phyloP scores from a whole-genome alignment of 192 early-diverging fungal species.

The Entomortierella lignicola region DNA sequence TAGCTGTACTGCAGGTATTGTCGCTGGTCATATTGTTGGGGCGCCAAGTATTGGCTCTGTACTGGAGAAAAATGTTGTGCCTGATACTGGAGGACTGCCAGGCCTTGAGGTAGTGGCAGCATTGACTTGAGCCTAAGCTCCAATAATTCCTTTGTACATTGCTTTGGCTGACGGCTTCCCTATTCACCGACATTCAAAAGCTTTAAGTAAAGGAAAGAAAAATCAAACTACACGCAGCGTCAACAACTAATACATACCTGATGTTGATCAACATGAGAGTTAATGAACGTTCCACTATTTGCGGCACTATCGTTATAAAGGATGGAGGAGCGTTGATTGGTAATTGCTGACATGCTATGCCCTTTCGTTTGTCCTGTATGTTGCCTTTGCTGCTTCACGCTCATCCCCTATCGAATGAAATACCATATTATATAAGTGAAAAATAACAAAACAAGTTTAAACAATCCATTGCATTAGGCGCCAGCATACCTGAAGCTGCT shows the following conservation, averaged over 20 bases:
- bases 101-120: no score
- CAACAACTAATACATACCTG: constrained; percentile 4
- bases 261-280: constrained; percentile 4
- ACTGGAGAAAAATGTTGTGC: constrained; percentile 1
- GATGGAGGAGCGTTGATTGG: not conserved
- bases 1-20: not conserved
- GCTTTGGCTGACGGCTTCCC: not conserved
- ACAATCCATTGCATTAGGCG: no score
- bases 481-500: no score
- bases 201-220: not conserved
- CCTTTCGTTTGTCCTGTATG: no score
- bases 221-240: not conserved
- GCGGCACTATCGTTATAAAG: not conserved
- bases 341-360: no score
- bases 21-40: constrained; percentile 4
- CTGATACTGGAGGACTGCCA: not conserved
- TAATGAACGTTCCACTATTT: constrained; percentile 3
- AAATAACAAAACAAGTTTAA: no score
- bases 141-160: no score
- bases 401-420: no score
- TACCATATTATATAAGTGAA: no score
- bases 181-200: not conserved
- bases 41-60: not conserved
- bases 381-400: no score
- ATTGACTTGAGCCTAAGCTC: no score